A percentile compares a stretch with the other conserved stretches of the same genome.
These are phyloP conservation scores for Oryza officinalis DNA, from an alignment of 176 grass and related monocot species.

Conservation along the genomic window DNA sequence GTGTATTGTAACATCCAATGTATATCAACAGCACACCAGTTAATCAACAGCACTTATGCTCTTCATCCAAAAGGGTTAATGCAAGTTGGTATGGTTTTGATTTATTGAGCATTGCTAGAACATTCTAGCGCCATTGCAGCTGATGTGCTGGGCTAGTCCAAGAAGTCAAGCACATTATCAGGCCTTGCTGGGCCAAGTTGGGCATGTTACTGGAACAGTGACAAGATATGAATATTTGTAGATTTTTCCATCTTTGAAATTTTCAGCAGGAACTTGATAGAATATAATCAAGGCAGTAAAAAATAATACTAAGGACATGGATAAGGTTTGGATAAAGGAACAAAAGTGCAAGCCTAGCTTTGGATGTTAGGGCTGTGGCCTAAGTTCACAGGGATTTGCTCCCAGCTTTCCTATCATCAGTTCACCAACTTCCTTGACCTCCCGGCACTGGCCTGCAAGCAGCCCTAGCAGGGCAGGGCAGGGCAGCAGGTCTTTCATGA, in stretches of 20 bases:
- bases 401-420: background rate
- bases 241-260: background rate
- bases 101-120: background rate
- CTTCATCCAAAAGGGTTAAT: background rate
- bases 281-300: background rate
- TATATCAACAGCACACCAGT: background rate
- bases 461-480: background rate
- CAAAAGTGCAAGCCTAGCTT: background rate
- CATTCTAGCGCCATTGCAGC: background rate
- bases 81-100: background rate
- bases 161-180: background rate
- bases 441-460: background rate
- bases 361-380: background rate
- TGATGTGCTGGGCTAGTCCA: background rate
- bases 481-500: background rate
- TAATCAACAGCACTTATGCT: background rate
- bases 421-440: background rate
- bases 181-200: background rate
- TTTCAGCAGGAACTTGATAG: background rate
- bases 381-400: background rate
- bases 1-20: background rate
- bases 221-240: background rate
- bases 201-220: background rate
- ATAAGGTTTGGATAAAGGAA: background rate
- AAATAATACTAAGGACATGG: background rate